Base-by-base conservation (phyloP, 2,329 filamentous ascomycete species). In the Zymoseptoria passerinii region DNA sequence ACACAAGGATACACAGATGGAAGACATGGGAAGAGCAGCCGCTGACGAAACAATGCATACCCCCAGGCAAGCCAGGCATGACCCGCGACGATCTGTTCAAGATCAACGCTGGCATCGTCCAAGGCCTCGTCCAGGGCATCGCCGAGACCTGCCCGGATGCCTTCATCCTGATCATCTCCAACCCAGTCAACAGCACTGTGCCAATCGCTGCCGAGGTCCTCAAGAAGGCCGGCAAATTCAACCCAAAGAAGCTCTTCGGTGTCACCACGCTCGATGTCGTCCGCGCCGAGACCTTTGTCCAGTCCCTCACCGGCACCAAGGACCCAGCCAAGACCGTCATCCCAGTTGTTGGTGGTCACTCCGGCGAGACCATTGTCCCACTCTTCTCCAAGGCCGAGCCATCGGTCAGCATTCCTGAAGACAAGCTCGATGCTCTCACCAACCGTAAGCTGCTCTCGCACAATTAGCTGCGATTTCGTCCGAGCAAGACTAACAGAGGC, bases 81-180 rank as follows among this genome's bases (percentile, higher is more conserved):
- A 96, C 89, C 77, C 91, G 94, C 80, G 94, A 99, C 72, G 94
- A 97, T 74, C 89, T 99, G 60, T 99, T 99, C 88, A 96, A 96
- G 81, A 96, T 96, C 83, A 99, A 99, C 76, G 94, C 94, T 61
- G 90, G 92, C 70, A 99, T 99, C 73, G 94, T 99, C 73, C 90
- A 94, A 79, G 91, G 90, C 68, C 83, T 99, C 67, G 87, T 95
- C 69, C 88, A 95, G 81, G 86, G 89, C 55, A 85, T 90, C 70
- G 91, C 92, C 68, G 86, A 96, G 74, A 85, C 88, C 72, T 87
- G 86, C 74, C 94, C 94, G 74, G 95, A 96, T 76, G 94, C 94
- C 57, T 96, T 87, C 79, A 85, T 96, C 74, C 86, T 97, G 66
- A 86, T 99, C 80, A 99, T 99, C 78, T 97, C 92, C 72, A 99